These are phyloP conservation scores for Drechslera avenae DNA, from an alignment of 2,329 filamentous ascomycete genomes.

Conservation along the genomic window DNA sequence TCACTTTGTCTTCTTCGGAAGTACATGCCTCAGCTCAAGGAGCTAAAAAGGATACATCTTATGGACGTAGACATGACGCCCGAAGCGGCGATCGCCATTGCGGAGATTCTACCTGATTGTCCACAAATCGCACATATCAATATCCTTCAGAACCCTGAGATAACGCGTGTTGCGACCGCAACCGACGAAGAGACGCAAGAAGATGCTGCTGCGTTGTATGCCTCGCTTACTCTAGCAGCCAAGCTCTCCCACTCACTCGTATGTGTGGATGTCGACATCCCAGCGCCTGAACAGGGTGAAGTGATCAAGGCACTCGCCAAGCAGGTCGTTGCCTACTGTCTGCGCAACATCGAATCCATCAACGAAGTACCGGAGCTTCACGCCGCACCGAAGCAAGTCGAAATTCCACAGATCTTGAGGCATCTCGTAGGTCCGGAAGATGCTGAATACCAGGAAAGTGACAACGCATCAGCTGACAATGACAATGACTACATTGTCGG, in stretches of 20 bases:
- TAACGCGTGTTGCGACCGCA: constrained; percentile 73
- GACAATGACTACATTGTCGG: constrained; percentile 96
- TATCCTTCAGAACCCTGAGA: constrained; percentile 77
- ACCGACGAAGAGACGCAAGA: constrained; percentile 82
- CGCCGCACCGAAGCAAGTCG: constrained; percentile 56
- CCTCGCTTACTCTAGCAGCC: constrained; percentile 85
- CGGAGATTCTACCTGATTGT: constrained; percentile 87
- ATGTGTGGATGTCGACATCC: constrained; percentile 90
- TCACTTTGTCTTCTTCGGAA: constrained; percentile 76
- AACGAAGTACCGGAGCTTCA: constrained; percentile 67
- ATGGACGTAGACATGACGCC: constrained; percentile 81
- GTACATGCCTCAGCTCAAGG: constrained; percentile 79
- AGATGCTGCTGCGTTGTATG: constrained; percentile 91
- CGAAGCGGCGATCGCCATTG: constrained; percentile 87
- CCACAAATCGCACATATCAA: constrained; percentile 82
- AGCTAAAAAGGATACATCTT: constrained; percentile 83
- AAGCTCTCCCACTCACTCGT: constrained; percentile 83
- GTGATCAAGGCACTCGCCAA: constrained; percentile 90
- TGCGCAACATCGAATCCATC: constrained; percentile 85
- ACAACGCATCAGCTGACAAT: constrained; percentile 71
- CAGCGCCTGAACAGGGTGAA: constrained; percentile 79
- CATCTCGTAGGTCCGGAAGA: constrained; percentile 80
- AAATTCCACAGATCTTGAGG: constrained; percentile 81
- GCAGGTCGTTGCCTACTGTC: constrained; percentile 91
- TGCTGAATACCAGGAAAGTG: constrained; percentile 56